Evolutionary conservation across 371 early-diverging fungal species (phyloP).

Genomic region (Blyttiomyces sp.): DNA sequence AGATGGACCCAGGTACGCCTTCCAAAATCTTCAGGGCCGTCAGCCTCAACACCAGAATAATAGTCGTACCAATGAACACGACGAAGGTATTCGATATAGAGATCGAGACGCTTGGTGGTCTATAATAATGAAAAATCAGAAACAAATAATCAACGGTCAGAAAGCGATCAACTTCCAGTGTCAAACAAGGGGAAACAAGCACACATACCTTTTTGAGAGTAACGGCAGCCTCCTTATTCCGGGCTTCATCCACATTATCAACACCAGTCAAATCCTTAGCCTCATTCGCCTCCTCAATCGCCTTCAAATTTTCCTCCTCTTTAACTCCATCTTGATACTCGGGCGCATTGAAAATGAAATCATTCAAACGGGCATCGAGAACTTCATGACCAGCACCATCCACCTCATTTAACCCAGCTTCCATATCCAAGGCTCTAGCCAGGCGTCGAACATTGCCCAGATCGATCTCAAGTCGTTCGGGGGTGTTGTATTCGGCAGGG

Average conservation of each 20-base stretch:
- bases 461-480: slow-evolving; percentile 69
- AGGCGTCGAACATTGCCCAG: slow-evolving; percentile 56
- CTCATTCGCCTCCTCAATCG: too few species aligned
- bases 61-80: slow-evolving; percentile 92
- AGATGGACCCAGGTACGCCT: slow-evolving; percentile 42
- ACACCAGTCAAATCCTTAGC: too few species aligned
- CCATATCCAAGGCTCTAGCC: slow-evolving; percentile 59
- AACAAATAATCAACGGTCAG: too few species aligned
- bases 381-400: slow-evolving; percentile 17
- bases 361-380: slow-evolving; percentile 26
- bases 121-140: too few species aligned
- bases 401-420: slow-evolving; percentile 38
- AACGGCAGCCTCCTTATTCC: too few species aligned
- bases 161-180: too few species aligned
- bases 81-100: slow-evolving; percentile 79
- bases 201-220: too few species aligned
- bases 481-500: slow-evolving; percentile 59
- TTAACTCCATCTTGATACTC: slow-evolving; percentile 4
- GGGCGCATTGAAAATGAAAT: slow-evolving; percentile 3
- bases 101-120: slow-evolving; percentile 68
- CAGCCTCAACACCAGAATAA: slow-evolving; percentile 82
- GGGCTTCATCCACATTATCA: too few species aligned
- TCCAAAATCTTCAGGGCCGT: slow-evolving; percentile 75
- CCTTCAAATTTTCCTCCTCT: too few species aligned
- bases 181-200: too few species aligned